Percentiles rank a stretch among this genome's conserved stretches.
Conservation (phyloP, 768 basidiomycete genomes). For the Russula olivacea region DNA sequence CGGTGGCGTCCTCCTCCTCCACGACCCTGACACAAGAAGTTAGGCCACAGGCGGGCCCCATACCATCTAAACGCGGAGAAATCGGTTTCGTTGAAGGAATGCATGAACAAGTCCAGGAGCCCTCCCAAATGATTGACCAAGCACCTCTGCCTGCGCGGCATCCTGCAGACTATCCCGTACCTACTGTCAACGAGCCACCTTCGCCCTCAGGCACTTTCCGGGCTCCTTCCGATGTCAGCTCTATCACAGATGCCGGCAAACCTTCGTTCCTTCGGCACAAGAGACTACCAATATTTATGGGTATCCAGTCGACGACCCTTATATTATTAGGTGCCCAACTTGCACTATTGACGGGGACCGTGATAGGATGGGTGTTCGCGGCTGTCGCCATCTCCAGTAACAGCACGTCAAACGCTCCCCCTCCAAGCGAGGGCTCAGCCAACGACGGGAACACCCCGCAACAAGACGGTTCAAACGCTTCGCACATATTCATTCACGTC, state of each 20-base stretch:
- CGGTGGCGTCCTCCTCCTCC: constrained; percentile 21
- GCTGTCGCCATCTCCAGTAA: constrained; percentile 28
- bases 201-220: not conserved
- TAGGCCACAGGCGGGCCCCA: constrained; percentile 51
- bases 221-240: constrained; percentile 25
- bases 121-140: not conserved
- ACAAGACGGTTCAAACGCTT: constrained; percentile 18
- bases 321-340: constrained; percentile 39
- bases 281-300: constrained; percentile 36
- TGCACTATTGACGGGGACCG: constrained; percentile 39
- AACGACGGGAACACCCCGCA: not conserved
- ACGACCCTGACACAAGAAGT: constrained; percentile 27
- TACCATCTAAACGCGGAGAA: constrained; percentile 60
- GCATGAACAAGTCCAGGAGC: constrained; percentile 28
- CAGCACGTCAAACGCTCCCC: constrained; percentile 6
- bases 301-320: constrained; percentile 44
- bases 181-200: constrained; percentile 3
- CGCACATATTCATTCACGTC: constrained; percentile 54
- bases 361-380: constrained; percentile 50
- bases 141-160: constrained; percentile 42
- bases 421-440: too few species aligned
- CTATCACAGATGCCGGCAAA: constrained; percentile 31
- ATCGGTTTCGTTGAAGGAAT: constrained; percentile 52
- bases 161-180: constrained; percentile 39
- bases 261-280: constrained; percentile 37